A percentile compares a stretch with the other conserved stretches of the same genome.
These are phyloP conservation scores for Acanthamoeba healyi DNA, from an alignment of 208 protist species.

Conservation along the genomic window DNA sequence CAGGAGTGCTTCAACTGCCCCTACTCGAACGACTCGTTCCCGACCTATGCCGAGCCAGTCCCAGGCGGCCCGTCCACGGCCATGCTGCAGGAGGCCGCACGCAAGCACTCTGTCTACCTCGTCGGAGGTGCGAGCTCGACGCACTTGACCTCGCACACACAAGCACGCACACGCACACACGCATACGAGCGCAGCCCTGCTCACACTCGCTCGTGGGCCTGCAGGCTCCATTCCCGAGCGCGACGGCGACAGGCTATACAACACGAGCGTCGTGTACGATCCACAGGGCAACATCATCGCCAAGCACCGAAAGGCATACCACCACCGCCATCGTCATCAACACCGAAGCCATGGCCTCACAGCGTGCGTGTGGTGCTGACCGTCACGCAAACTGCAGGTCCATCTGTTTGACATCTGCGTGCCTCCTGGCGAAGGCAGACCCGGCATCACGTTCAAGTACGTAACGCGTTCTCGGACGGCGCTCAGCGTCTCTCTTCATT, in stretches of 20 bases:
- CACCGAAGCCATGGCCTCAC: not conserved
- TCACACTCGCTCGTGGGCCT: conserved; percentile 91
- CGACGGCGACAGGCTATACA: conserved; percentile 94
- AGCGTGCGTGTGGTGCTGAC: not conserved
- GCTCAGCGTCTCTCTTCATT: no score
- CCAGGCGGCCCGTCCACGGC: conserved; percentile 72
- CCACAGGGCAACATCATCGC: conserved; percentile 93
- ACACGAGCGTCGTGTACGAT: conserved; percentile 95
- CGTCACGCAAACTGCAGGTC: conserved; percentile 8
- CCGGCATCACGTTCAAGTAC: conserved; percentile 57
- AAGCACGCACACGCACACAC: not conserved
- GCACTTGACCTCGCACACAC: not conserved
- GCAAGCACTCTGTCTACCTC: conserved; percentile 77
- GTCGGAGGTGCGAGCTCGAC: conserved; percentile 76
- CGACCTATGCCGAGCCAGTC: conserved; percentile 95
- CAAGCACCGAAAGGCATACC: conserved; percentile 91
- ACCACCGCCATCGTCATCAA: not conserved
- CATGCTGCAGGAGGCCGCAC: conserved; percentile 73
- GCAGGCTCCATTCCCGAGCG: conserved; percentile 96
- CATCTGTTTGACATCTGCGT: conserved; percentile 68
- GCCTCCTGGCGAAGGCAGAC: conserved; percentile 1
- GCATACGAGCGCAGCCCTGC: not conserved
- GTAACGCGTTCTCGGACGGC: not conserved
- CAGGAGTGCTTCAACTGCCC: conserved; percentile 94
- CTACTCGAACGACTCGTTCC: conserved; percentile 96